Evolutionary conservation across 805 yeast genomes (phyloP).

Genomic region (Cyberlindnera veronae): DNA sequence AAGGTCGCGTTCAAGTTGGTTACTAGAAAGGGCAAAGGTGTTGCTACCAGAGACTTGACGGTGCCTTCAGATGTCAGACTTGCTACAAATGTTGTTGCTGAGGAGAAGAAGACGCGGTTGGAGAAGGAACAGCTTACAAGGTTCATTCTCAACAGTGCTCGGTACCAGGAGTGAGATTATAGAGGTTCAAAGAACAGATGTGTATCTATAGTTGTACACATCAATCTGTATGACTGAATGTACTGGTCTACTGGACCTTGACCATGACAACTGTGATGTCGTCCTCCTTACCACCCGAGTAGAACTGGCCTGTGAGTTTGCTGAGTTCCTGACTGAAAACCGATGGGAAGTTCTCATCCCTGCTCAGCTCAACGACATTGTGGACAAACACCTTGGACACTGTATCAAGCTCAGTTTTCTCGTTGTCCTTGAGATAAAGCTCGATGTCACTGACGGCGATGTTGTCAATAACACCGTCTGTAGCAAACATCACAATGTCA

Average conservation of each 20-base stretch:
- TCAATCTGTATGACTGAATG: too few relatives aligned
- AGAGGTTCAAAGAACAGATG: not conserved
- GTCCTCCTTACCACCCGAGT: constrained; percentile 92
- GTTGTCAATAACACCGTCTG: constrained; percentile 94
- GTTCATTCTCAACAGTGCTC: constrained; percentile 41
- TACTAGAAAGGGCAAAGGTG: constrained; percentile 49
- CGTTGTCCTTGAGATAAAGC: constrained; percentile 55
- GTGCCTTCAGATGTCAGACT: constrained; percentile 55
- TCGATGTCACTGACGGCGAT: constrained; percentile 70
- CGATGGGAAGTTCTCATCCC: constrained; percentile 71
- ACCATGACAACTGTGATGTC: constrained; percentile 85
- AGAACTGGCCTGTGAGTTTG: constrained; percentile 59
- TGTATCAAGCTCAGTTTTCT: constrained; percentile 36
- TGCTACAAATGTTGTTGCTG: constrained; percentile 48
- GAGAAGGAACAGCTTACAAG: constrained; percentile 57
- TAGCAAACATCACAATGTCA: constrained; percentile 81
- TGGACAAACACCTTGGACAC: constrained; percentile 56
- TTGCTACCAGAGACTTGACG: constrained; percentile 40
- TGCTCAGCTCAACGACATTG: constrained; percentile 65
- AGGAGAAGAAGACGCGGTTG: constrained; percentile 44
- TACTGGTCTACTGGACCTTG: constrained; percentile 30
- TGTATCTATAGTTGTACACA: too few relatives aligned
- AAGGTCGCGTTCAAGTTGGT: constrained; percentile 49
- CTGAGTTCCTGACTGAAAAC: constrained; percentile 82
- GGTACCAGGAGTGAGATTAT: too few relatives aligned